A percentile compares a stretch with the other conserved stretches of the same genome.
Evolutionary conservation across 768 basidiomycete species (phyloP).

Genomic region (Pisolithus orientalis): DNA sequence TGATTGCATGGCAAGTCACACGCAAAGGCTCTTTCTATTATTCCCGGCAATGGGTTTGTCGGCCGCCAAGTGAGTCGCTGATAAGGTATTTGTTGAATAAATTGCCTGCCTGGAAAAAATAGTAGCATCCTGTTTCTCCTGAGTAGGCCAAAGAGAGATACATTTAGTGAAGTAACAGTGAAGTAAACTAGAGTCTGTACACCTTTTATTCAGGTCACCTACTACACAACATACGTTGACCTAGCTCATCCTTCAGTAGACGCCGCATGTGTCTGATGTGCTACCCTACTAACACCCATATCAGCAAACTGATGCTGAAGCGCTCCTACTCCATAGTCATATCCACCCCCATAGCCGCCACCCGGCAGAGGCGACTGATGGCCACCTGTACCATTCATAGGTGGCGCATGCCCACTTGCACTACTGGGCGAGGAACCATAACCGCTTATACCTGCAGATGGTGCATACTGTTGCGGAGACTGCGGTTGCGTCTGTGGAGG

Average conservation of each 20-base stretch:
- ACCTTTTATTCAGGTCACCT: neutral
- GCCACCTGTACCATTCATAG: constrained; percentile 2
- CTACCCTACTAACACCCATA: constrained; percentile 19
- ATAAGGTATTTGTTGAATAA: too few relatives aligned
- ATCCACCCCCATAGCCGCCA: constrained; percentile 10
- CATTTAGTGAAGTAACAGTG: too few relatives aligned
- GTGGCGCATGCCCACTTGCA: constrained; percentile 14
- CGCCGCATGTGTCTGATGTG: constrained; percentile 17
- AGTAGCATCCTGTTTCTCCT: too few relatives aligned
- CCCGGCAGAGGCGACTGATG: constrained; percentile 9
- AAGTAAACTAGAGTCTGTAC: too few relatives aligned
- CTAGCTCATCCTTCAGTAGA: constrained; percentile 6
- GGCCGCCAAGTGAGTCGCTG: too few relatives aligned
- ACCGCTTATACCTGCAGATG: neutral
- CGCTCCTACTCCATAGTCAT: constrained; percentile 17
- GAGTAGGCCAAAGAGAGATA: too few relatives aligned
- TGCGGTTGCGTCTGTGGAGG: constrained; percentile 11
- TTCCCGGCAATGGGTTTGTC: too few relatives aligned
- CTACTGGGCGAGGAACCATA: constrained; percentile 11
- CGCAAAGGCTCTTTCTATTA: too few relatives aligned
- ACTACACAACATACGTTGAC: constrained; percentile 1
- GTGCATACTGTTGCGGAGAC: constrained; percentile 9
- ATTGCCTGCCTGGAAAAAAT: too few relatives aligned
- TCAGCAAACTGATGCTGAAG: constrained; percentile 28
- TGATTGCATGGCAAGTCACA: too few relatives aligned